Evolutionary conservation across 306 rosid genomes (phyloP), one percentile per base, ranked within the genome.

Genomic region (Carpinus fangiana): DNA sequence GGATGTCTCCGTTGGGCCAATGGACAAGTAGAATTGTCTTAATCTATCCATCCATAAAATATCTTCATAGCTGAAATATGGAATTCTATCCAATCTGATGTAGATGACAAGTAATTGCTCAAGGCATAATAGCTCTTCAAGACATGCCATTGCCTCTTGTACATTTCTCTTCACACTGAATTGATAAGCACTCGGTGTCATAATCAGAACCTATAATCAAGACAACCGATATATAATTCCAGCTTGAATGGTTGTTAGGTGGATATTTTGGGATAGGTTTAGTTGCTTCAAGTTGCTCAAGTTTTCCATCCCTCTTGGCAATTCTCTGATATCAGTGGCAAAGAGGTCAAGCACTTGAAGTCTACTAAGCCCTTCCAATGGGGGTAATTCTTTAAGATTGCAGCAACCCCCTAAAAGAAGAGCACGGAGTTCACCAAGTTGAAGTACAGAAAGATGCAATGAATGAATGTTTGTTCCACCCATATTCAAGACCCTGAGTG

Each of bases 361-460:
- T 52, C 73, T 73, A 64, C 3, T 4, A 4, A 73, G 78, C 20
- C 2, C 47, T 64, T 53, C 78, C 14, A 73, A 48, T 52, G 56
- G 53, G 20, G 78, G 82, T 0, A 73, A 21, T 55, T 8, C 48
- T 64, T 79, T 7, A 21, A 73, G 57, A 52, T 18, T 0, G 5
- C 0, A 23, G 28, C 78, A 73, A 45, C 62, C 9, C 9, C 28
- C 28, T 41, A 79, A 26, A 51, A 73, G 57, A 65, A 79, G 82
- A 64, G 73, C 76, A 50, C 51, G 41, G 1, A 79, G 69, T 45
- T 79, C 82, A 4, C 59, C 12, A 21, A 79, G 68, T 26, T 73
- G 74, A 73, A 64, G 59, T 51, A 79, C 34, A 73, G 82, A 79
- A 79, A 21, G 34, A 53, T 78, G 78, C 78, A 79, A 54, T 64